Evolutionary conservation across 371 early-diverging fungal species (phyloP).

Genomic region (Lichtheimia hyalospora): DNA sequence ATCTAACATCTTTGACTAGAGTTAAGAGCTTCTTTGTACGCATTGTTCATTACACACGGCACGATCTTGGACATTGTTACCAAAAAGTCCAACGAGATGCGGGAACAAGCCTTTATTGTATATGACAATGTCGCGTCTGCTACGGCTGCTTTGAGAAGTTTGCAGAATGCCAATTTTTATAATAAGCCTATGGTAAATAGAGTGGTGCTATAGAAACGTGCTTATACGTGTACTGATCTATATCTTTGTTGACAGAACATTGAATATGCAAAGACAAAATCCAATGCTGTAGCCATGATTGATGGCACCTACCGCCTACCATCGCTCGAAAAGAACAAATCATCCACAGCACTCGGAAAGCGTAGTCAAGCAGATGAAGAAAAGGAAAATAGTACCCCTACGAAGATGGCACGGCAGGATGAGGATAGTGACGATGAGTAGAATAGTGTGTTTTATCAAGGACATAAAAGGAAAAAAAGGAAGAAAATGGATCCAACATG

Average conservation of each 20-base stretch:
- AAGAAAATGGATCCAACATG: background rate
- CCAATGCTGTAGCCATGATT: slow-evolving; percentile 70
- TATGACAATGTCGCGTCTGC: slow-evolving; percentile 80
- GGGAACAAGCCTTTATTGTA: slow-evolving; percentile 96
- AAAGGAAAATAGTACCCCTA: slow-evolving; percentile 16
- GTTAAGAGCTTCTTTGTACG: slow-evolving; percentile 68
- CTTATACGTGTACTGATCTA: slow-evolving; percentile 7
- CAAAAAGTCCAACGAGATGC: slow-evolving; percentile 73
- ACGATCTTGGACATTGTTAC: slow-evolving; percentile 86
- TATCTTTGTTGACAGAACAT: slow-evolving; percentile 55
- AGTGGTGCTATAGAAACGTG: background rate
- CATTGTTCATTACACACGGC: slow-evolving; percentile 82
- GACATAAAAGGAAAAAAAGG: background rate
- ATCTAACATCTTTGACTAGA: slow-evolving; percentile 38
- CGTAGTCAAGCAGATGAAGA: slow-evolving; percentile 17
- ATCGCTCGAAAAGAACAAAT: slow-evolving; percentile 20
- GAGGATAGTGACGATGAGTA: slow-evolving; percentile 24
- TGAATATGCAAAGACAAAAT: slow-evolving; percentile 75
- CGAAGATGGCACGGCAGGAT: slow-evolving; percentile 25
- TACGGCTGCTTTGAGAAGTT: slow-evolving; percentile 67
- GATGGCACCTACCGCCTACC: slow-evolving; percentile 63
- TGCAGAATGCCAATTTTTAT: slow-evolving; percentile 79
- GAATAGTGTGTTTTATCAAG: slow-evolving; percentile 14
- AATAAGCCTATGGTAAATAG: slow-evolving; percentile 71
- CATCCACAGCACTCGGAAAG: slow-evolving; percentile 15